phyloP scores from a whole-genome alignment of 192 early-diverging fungal species.

The Coemansia sp. region DNA sequence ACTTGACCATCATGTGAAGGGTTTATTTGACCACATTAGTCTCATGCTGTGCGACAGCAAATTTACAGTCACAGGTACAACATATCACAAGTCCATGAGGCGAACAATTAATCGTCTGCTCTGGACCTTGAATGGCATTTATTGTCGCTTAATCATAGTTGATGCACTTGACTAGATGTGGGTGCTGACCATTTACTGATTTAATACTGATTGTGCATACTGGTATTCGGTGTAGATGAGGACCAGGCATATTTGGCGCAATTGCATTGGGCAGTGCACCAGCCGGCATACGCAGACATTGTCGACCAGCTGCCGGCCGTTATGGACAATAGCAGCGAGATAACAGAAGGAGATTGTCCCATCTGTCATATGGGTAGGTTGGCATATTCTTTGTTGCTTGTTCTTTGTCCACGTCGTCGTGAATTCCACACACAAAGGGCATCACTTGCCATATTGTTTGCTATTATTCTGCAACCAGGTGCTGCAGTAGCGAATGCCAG shows the following conservation, averaged over 20 bases:
- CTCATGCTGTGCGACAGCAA: neutral
- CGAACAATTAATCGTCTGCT: too few species aligned
- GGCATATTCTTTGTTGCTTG: neutral
- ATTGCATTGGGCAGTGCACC: slow-evolving; percentile 35
- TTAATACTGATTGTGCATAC: neutral
- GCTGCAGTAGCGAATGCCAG: neutral
- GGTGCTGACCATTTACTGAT: neutral
- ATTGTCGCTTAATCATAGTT: neutral
- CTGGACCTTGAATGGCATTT: neutral
- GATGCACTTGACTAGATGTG: too few species aligned
- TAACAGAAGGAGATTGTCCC: slow-evolving; percentile 24
- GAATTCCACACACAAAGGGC: neutral
- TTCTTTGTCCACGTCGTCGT: neutral
- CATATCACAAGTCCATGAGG: neutral
- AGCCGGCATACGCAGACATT: slow-evolving; percentile 35
- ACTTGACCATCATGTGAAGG: slow-evolving; percentile 38
- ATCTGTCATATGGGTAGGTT: slow-evolving; percentile 39
- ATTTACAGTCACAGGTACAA: neutral
- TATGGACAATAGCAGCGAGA: slow-evolving; percentile 3
- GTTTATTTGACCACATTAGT: slow-evolving; percentile 28
- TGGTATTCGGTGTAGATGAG: slow-evolving; percentile 17
- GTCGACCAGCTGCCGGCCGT: slow-evolving; percentile 22
- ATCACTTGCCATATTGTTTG: neutral
- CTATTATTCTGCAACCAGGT: neutral
- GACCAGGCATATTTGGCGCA: slow-evolving; percentile 44